Evolutionary conservation across 2,329 filamentous ascomycete genomes (phyloP), one percentile per base, ranked within the genome.

Genomic region (Gnomoniopsis sp.): DNA sequence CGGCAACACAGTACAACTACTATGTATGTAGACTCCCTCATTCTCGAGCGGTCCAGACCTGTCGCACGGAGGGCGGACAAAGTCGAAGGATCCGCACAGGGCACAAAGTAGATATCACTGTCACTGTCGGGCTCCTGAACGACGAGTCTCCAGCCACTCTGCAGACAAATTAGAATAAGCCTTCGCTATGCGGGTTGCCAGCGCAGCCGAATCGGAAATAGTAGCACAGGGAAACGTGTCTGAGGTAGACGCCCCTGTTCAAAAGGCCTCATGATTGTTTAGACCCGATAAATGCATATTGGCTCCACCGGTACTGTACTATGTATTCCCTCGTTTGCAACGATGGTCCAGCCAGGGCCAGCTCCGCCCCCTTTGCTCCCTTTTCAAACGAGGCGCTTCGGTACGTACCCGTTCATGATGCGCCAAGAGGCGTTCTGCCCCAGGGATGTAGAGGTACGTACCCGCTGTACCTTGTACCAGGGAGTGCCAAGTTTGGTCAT

Each of bases 361-460:
- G 53, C 53, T 49, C 2, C 53, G 49, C 56, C 54, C 58, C 46
- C 43, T 49, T 54, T 60, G 49, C 23, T 33, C 49, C 49, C 50
- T 34, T 53, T 53, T 53, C 36, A 23, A 34, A 26, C 19, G 3
- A 4, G 26, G 6, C 12, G 6, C 41, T 26, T 53, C 6, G 44
- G 52, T 58, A 58, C 56, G 51, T 55, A 59, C 51, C 55, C 22
- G 15, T 26, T 34, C 21, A 15, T 30, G 23, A 11, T 23, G 33
- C 19, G 55, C 55, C 47, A 58, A 58, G 55, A 30, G 33, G 21
- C 46, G 43, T 57, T 58, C 58, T 60, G 51, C 55, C 52, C 55
- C 26, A 33, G 54, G 23, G 36, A 23, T 6, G 11, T 36, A 53
- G 19, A 54, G 55, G 55, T 58, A 60, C 58, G 46, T 61, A 58